Base-by-base conservation (phyloP, 2,329 filamentous ascomycete species). In the Beauveria caledonica region DNA sequence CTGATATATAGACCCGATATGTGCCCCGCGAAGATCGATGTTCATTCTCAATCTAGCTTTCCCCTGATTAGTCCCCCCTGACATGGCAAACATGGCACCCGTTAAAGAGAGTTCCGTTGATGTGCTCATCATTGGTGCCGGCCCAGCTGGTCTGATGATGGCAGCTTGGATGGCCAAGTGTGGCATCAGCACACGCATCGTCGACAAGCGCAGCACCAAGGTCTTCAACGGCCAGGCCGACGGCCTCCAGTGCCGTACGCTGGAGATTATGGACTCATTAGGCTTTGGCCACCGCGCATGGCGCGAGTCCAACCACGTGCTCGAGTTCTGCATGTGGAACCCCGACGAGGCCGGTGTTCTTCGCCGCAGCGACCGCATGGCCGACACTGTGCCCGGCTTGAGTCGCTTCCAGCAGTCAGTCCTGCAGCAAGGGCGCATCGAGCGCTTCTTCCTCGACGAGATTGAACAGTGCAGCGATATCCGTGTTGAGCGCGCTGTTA, bases 191-290 rank as follows among this genome's bases (percentile, higher is more conserved):
- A 54, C 62, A 4, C 60, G 63, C 45, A 65, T 65, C n/a, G 50
- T 64, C 42, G 63, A 65, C 56, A 65, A 65, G 58, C 51, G 63
- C 11, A 55, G 62, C 45, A 64, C 64, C 19, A 64, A 63, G 36
- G 52, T 64, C 8, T 59, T 60, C 45, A 68, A 63, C n/a, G 76
- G 77, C 3, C 76, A 80, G 63, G 76, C 78, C 40, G 76, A 80
- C 61, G 76, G 78, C 9, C 70, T 74, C 9, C 84, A 89, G 71
- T 83, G 80, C 63, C 83, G 86, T 1, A 88, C 85, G 0, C 75
- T 90, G 4, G 86, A 91, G 69, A 88, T 90, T 7, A 83, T 90
- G 61, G 86, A 91, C 65, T 85, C 83, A 25, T 85, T 91, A 62
- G 87, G 84, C 0, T 82, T 91, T 59, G 83, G 77, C 2, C 81